Evolutionary conservation across 1,284 basidiomycete genomes (phyloP).

Genomic region (Cutaneotrichosporon arboriforme): DNA sequence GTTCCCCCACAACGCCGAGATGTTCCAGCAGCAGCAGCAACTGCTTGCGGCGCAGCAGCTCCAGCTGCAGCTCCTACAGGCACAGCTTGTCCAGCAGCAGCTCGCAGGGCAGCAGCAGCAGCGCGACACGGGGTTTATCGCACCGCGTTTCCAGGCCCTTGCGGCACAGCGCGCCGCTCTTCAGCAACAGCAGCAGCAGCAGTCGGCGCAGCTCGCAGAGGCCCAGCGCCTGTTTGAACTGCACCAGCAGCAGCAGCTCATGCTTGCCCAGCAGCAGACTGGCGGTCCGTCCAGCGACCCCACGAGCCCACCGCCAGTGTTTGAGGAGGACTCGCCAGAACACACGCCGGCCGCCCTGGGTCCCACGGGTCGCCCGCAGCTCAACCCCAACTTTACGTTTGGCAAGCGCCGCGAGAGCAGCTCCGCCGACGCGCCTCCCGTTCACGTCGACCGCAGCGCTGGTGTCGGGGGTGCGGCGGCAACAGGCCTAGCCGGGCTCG

Average conservation of each 20-base stretch:
- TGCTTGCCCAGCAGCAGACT: conserved; percentile 21
- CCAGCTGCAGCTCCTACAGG: conserved; percentile 43
- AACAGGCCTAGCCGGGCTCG: conserved; percentile 43
- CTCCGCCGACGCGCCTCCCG: conserved; percentile 9
- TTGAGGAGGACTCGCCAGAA: conserved; percentile 44
- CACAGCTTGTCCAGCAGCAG: conserved; percentile 36
- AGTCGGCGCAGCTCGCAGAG: conserved; percentile 45
- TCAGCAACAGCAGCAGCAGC: conserved; percentile 55
- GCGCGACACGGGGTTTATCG: conserved; percentile 57
- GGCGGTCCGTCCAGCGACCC: conserved; percentile 15
- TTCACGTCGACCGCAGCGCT: conserved; percentile 35
- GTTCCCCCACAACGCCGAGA: conserved; percentile 25
- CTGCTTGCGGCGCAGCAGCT: conserved; percentile 39
- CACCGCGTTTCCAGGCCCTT: conserved; percentile 78
- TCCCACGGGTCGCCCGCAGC: conserved; percentile 77
- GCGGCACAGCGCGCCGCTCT: conserved; percentile 57
- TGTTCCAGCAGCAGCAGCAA: conserved; percentile 38
- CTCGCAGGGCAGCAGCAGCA: conserved; percentile 24
- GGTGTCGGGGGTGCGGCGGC: conserved; percentile 40
- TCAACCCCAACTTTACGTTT: conserved; percentile 83
- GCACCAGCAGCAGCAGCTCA: conserved; percentile 32
- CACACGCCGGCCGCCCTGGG: conserved; percentile 50
- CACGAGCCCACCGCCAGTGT: conserved; percentile 33
- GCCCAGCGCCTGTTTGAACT: conserved; percentile 38
- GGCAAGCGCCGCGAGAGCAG: conserved; percentile 53